These are phyloP conservation scores for Dictyostelium capitatum DNA, from an alignment of 78 protist genomes.

Conservation along the genomic window DNA sequence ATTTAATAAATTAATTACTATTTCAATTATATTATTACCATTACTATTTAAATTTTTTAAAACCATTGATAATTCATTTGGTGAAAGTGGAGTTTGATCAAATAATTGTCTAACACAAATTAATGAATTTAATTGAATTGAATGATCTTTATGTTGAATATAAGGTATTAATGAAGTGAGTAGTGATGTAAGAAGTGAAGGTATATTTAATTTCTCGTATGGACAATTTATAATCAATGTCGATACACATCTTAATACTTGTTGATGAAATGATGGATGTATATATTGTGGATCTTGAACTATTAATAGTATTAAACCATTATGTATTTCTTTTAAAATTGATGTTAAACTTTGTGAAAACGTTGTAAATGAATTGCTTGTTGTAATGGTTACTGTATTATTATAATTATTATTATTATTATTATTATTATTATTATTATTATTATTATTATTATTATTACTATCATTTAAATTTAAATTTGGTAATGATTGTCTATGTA, in stretches of 20 bases:
- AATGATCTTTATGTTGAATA: background rate
- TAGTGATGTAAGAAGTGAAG: background rate
- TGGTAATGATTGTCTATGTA: background rate
- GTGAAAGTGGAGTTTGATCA: conserved; percentile 17
- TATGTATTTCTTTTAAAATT: conserved; percentile 57
- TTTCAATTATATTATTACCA: background rate
- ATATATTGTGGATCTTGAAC: conserved; percentile 12
- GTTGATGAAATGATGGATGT: background rate
- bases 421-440: background rate
- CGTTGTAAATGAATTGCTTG: conserved; percentile 21
- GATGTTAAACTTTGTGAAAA: conserved; percentile 61
- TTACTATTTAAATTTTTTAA: background rate
- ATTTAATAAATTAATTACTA: background rate
- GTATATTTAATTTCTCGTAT: conserved; percentile 18
- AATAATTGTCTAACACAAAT: conserved; percentile 7
- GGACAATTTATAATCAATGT: conserved; percentile 44
- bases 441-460: background rate
- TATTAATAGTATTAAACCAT: conserved; percentile 14
- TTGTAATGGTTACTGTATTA: background rate
- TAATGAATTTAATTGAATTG: conserved; percentile 16
- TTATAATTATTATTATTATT: background rate
- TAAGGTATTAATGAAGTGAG: background rate
- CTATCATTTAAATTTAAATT: background rate
- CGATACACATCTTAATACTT: conserved; percentile 32
- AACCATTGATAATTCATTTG: conserved; percentile 11